phyloP scores from a whole-genome alignment of 1,139 yeast species.

The Nematodospora anomalae region DNA sequence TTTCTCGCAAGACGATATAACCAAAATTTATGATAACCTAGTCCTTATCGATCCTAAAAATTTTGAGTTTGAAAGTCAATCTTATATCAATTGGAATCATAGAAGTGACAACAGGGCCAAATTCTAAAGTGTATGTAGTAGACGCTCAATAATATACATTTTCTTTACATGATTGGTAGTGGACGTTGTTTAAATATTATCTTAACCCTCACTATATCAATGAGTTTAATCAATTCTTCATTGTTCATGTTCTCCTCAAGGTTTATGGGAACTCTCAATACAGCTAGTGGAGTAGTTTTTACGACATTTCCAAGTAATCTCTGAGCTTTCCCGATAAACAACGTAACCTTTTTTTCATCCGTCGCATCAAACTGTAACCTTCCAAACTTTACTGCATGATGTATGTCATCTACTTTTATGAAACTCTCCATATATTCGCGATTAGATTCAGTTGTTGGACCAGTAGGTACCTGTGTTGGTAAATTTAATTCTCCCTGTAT shows the following conservation, averaged over 20 bases:
- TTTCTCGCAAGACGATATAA: conserved; percentile 50
- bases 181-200: conserved; percentile 66
- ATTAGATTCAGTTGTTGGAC: conserved; percentile 17
- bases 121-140: conserved; percentile 9
- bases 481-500: conserved; percentile 70
- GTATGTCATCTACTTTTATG: conserved; percentile 35
- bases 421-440: conserved; percentile 27
- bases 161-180: conserved; percentile 63
- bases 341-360: conserved; percentile 47
- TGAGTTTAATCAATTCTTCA: conserved; percentile 37
- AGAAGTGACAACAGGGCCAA: conserved; percentile 16
- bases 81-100: conserved; percentile 29
- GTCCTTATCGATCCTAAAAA: conserved; percentile 26
- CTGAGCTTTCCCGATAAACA: conserved; percentile 67
- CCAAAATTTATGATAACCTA: conserved; percentile 46
- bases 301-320: conserved; percentile 59
- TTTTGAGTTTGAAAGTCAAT: conserved; percentile 20
- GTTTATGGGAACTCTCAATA: conserved; percentile 45
- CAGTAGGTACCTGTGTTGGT: conserved; percentile 42
- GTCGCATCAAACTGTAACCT: conserved; percentile 49
- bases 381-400: conserved; percentile 60
- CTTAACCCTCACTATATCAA: conserved; percentile 60
- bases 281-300: conserved; percentile 60
- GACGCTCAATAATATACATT: background rate
- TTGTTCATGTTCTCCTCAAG: conserved; percentile 19